Conservation (phyloP, 2,329 filamentous ascomycete species). For the Scedosporium dehoogii region DNA sequence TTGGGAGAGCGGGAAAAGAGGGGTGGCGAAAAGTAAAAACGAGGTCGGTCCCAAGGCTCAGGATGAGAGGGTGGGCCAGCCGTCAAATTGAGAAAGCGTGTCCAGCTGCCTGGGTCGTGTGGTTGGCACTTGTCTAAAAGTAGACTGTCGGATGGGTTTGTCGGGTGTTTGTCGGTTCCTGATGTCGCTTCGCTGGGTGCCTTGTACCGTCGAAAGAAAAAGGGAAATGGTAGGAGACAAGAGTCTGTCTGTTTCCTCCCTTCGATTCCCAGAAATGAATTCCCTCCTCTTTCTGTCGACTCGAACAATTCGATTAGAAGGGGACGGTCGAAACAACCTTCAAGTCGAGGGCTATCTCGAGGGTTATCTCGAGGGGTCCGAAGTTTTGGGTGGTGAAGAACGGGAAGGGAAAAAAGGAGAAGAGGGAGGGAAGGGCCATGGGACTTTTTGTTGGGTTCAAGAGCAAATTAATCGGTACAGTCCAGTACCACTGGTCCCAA, state of each 20-base stretch:
- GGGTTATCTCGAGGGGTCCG: slow-evolving; percentile 1
- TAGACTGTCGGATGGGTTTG: background rate
- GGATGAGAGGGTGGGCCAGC: background rate
- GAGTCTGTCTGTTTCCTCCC: background rate
- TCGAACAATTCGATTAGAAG: background rate
- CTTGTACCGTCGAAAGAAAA: background rate
- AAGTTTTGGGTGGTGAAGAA: background rate
- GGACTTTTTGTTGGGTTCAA: slow-evolving; percentile 4
- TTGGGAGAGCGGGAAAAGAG: background rate
- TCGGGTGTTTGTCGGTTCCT: background rate
- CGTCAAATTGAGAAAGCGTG: background rate
- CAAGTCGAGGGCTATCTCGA: background rate
- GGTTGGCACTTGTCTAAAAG: background rate
- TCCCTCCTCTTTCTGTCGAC: background rate
- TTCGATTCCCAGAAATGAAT: background rate
- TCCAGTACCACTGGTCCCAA: background rate
- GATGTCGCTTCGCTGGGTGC: background rate
- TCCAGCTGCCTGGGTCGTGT: slow-evolving; percentile 1
- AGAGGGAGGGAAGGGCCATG: background rate
- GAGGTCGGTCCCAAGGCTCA: background rate
- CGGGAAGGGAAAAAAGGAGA: slow-evolving; percentile 1
- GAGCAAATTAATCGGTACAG: background rate
- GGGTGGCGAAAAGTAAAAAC: background rate
- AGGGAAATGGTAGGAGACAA: background rate
- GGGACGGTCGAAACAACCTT: background rate